Base-by-base conservation (phyloP, 345 rosid genomes). In the Hibiscus tridactylites region DNA sequence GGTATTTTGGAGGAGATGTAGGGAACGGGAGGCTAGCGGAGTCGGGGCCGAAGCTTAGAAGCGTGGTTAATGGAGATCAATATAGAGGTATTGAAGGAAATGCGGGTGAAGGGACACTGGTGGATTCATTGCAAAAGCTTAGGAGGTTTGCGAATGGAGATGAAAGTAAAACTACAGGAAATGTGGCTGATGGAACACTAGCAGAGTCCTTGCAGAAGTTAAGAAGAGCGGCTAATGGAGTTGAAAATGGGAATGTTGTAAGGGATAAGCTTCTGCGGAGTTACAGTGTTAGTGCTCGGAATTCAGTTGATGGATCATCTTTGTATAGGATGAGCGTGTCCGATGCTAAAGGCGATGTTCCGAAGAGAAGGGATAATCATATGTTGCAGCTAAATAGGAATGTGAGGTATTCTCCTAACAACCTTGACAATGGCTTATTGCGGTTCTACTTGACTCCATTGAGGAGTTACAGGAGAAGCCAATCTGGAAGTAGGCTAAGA, bases 371-470 rank as follows among this genome's bases (percentile, higher is more conserved):
- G 63, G 85, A 81, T 71, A 81, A 81, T 56, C 60, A 71, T 66
- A 61, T 75, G 76, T 72, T 81, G 80, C 80, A 74, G 71, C 68
- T 79, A 71, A 81, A 80, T 46, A 64, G 84, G 71, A 79, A 81
- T 78, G 78, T 73, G 39, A 78, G 82, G 33, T 79, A 73, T 72
- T 78, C 83, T n/a, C 85, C 83, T 24, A 84, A 79, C 57, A 78
- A 77, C 74, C 60, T 83, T 71, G 90, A 87, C 21, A 88, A 85
- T 42, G 87, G 86, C n/a, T 35, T 91, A 53, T 79, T 85, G 52
- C 76, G 88, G 78, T 91, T 85, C 72, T 86, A 88, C 74, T 78
- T 87, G 85, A 86, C 89, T 2, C 93, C 97, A 17, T 68, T 71
- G 77, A 86, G 86, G 83, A 85, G 77, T 83, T 80, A 79, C 54